Base-by-base conservation (phyloP, 129 eudicot species). In the Gnaphalium uliginosum region DNA sequence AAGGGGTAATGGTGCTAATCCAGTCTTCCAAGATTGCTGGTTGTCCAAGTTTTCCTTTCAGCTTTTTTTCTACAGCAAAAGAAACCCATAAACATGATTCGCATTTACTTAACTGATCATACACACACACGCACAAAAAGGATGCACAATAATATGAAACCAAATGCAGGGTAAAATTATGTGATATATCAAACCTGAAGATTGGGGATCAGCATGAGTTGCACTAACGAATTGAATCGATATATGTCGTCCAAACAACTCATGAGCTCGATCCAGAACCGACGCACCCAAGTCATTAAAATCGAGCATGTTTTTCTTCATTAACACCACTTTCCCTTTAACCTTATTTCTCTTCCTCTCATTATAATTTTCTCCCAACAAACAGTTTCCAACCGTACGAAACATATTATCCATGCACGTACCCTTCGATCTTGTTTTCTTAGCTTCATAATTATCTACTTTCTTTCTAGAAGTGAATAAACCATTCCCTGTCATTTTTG, bases 21-120 rank as follows among this genome's bases (percentile, higher is more conserved):
- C 96, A 86, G 39, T 80, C 68, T 62, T 84, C 86, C 81, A 89
- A 77, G 63, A 82, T 74, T 77, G 91, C 88, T 10, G 86, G 79
- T 56, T 65, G 80, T 33, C 95, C 95, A 15, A 82, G 73, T 54
- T 84, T 89, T 22, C 91, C 96, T 68, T 65, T 71, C 68, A 77
- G n/a, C 50, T 59, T 71, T 41, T 66, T 71, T 1, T 32, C 90
- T 85, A 61, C 41, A 35, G 0, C 41, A 35, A 7, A 35, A 33
- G 5, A 7, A 8, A 29, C 32, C 41, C 41, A 35, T 35, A 7
- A 35, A 35, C 41, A 35, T 35, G 9, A 35, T 35, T 35, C 4
- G 6, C 41, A 35, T 35, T 35, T 35, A 35, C 32, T 29, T 29
- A 1, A 2, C 32, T 29, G 32, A 29, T n/a, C n/a, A n/a, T n/a